Percentiles rank a stretch among this genome's conserved stretches.
phyloP scores from a whole-genome alignment of 164 flowering plant genomes.

The Annona cherimola region DNA sequence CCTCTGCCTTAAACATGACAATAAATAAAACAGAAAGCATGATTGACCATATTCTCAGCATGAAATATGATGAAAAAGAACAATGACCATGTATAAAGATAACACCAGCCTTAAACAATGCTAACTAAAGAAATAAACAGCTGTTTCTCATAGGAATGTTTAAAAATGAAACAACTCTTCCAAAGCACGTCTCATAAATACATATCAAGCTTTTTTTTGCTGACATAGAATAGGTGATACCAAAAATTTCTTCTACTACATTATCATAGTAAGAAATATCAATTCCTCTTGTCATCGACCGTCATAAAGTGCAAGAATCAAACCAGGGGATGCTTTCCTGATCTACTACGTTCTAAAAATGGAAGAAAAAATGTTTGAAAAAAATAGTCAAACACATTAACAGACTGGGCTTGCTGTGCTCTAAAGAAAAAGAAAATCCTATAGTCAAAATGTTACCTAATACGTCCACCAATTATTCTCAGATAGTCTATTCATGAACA shows the following conservation, averaged over 20 bases:
- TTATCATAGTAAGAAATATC: background rate
- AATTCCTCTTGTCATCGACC: background rate
- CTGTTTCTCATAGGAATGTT: background rate
- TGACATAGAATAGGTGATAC: background rate
- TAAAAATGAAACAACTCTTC: background rate
- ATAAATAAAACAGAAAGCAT: background rate
- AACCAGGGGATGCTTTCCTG: background rate
- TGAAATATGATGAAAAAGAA: background rate
- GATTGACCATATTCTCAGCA: background rate
- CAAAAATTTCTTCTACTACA: background rate
- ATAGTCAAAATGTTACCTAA: background rate
- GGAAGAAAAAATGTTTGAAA: background rate
- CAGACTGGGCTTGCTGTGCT: background rate
- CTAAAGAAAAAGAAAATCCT: background rate
- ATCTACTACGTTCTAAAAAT: background rate
- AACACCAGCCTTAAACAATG: no score
- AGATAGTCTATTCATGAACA: background rate
- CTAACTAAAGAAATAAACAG: background rate
- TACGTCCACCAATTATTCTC: background rate
- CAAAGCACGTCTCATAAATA: no score
- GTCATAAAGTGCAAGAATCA: background rate
- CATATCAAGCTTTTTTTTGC: background rate
- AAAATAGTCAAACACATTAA: no score
- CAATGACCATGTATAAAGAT: background rate
- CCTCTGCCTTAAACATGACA: no score